These are phyloP conservation scores for Posidonia australis DNA, from an alignment of 106 monocot species.

Conservation along the genomic window DNA sequence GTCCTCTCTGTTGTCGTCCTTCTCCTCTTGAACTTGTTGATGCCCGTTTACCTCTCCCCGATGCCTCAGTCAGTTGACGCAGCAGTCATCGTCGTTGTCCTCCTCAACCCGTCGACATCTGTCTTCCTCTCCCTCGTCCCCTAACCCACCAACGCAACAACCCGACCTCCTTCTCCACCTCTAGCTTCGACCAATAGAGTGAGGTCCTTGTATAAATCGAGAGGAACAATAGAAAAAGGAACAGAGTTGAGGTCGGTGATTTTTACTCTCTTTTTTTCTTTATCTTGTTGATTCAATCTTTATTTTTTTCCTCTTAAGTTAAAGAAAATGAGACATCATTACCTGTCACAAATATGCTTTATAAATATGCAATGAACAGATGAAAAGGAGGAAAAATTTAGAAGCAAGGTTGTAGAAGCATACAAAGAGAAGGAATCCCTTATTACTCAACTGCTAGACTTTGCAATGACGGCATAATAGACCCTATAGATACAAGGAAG, in stretches of 20 bases:
- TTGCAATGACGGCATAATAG: conserved; percentile 98
- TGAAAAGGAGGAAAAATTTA: conserved; percentile 80
- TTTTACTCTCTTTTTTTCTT: not conserved
- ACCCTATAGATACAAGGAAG: conserved; percentile 84
- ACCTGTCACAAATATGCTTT: not conserved
- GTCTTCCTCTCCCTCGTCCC: no score
- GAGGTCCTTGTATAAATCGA: conserved; percentile 99
- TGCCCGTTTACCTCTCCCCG: no score
- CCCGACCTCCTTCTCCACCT: no score
- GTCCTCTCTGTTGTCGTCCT: no score
- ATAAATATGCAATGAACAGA: conserved; percentile 48
- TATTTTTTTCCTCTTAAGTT: not conserved
- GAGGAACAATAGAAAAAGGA: conserved; percentile 71
- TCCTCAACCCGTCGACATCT: no score
- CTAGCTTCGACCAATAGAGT: no score
- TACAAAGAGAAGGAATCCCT: conserved; percentile 90
- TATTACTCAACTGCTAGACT: conserved; percentile 94
- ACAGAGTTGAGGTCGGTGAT: conserved; percentile 50
- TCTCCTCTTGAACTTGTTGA: no score
- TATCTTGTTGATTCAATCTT: not conserved
- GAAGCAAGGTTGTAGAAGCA: conserved; percentile 62
- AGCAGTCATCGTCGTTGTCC: no score
- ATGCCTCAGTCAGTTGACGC: no score
- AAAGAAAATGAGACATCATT: not conserved
- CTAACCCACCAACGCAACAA: no score